A percentile compares a stretch with the other conserved stretches of the same genome.
These are phyloP conservation scores for Trichoderma koningii DNA, from an alignment of 2,329 filamentous ascomycete species.

Conservation along the genomic window DNA sequence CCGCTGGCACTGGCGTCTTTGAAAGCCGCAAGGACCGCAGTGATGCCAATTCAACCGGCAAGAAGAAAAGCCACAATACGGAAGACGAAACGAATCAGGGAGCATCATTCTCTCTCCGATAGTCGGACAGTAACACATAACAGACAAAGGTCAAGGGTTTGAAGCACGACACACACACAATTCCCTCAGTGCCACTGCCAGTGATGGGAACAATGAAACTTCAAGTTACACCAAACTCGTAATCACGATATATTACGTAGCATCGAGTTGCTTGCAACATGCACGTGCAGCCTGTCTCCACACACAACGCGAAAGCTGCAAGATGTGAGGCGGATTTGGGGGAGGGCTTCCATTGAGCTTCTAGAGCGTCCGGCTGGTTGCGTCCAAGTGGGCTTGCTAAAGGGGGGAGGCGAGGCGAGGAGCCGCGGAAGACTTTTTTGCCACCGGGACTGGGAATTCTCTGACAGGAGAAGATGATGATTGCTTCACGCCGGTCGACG, in stretches of 20 bases:
- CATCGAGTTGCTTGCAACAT: too few relatives aligned
- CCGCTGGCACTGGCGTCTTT: background rate
- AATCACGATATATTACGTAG: too few relatives aligned
- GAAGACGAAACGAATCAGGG: too few relatives aligned
- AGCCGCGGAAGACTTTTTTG: background rate
- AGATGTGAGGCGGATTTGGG: conserved; percentile 4
- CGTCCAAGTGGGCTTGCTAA: background rate
- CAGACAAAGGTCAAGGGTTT: background rate
- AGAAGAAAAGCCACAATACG: too few relatives aligned
- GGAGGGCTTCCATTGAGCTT: conserved; percentile 13
- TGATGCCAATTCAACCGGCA: too few relatives aligned
- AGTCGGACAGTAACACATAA: background rate
- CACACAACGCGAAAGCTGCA: background rate
- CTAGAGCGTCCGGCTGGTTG: conserved; percentile 8
- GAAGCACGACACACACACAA: too few relatives aligned
- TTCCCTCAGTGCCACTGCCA: background rate
- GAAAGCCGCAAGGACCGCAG: background rate
- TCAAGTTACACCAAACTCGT: too few relatives aligned
- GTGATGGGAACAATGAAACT: too few relatives aligned
- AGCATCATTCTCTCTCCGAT: too few relatives aligned
- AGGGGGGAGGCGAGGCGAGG: background rate
- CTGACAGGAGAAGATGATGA: background rate
- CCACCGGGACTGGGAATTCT: conserved; percentile 1
- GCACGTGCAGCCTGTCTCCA: conserved; percentile 2
- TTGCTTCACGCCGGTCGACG: too few relatives aligned